phyloP scores from a whole-genome alignment of 2,329 filamentous ascomycete species.

The Neophaeococcomyces aloes region DNA sequence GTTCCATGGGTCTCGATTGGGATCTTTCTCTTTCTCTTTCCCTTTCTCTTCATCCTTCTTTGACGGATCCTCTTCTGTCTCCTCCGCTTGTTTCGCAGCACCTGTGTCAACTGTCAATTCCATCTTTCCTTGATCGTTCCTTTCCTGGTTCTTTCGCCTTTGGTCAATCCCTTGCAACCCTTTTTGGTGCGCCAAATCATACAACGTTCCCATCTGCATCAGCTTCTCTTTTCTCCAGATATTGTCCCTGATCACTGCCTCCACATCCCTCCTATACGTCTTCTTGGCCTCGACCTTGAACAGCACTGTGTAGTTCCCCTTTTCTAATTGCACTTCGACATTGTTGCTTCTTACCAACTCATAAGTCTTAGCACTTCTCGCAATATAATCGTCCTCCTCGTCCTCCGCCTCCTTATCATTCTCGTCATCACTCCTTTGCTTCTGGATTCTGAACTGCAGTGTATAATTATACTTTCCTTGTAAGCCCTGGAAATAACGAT shows the following conservation, averaged over 20 bases:
- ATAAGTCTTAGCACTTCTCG: constrained; percentile 45
- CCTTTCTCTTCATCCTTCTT: constrained; percentile 25
- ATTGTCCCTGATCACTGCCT: constrained; percentile 54
- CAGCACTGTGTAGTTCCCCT: constrained; percentile 64
- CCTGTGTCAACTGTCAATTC: background rate
- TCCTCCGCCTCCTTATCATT: constrained; percentile 49
- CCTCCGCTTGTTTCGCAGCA: constrained; percentile 4
- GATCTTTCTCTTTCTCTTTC: constrained; percentile 28
- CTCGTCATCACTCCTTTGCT: constrained; percentile 42
- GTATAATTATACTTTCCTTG: constrained; percentile 48
- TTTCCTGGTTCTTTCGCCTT: background rate
- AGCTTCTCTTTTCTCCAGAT: constrained; percentile 65
- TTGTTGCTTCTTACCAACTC: constrained; percentile 65
- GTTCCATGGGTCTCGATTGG: constrained; percentile 43
- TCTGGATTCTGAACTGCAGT: constrained; percentile 49
- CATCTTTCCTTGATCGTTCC: background rate
- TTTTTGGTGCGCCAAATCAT: constrained; percentile 39
- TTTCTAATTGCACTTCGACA: constrained; percentile 62
- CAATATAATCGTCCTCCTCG: constrained; percentile 49
- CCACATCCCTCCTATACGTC: constrained; percentile 33
- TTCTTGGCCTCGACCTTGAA: constrained; percentile 65
- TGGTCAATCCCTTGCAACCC: constrained; percentile 19
- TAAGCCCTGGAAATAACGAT: constrained; percentile 49
- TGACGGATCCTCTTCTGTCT: background rate
- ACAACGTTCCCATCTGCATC: constrained; percentile 37